Base-by-base conservation (phyloP, 2,329 filamentous ascomycete species). In the Thielaviopsis ethacetica region DNA sequence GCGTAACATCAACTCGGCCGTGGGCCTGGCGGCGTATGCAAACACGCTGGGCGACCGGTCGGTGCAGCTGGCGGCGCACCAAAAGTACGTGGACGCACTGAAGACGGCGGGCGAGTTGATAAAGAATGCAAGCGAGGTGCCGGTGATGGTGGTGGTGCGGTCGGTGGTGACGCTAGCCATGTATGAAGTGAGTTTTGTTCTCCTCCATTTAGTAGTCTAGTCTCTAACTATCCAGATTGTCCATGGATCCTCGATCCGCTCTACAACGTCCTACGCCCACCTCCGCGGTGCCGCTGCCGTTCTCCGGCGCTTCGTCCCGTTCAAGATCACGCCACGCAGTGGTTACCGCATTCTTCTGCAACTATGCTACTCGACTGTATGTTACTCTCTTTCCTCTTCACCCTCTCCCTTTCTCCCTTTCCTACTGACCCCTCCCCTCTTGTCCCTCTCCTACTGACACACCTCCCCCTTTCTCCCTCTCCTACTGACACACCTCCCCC, bases 1-100 rank as follows among this genome's bases (percentile, higher is more conserved):
- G 7, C 72, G 71, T 27, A 73, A 76, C 38, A 73, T 78, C 53
- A 78, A 83, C 69, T 68, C 75, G 9, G 79, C 81, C 15, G 73
- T 83, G 19, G 81, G 81, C 1, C 71, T 82, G 54, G 80, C 80
- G 0, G 78, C 77, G 61, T 65, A 84, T 61, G 76, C 78, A 3
- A 82, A 82, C 59, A 67, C 81, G 19, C 72, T 70, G 27, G 72
- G 72, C 21, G 73, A 79, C 53, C 67, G 68, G 19, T 69, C 71
- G 30, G 66, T 82, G 65, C 51, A 30, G 24, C 5, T 52, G n/a
- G 24, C 27, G 22, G 51, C 51, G 15, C 22, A 27, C 13, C 51
- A 41, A 17, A 12, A 17, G 38, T 41, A 41, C 13, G 38, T 12
- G 5, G 38, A 41, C 13, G 38, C 38, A 3, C 15, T 41, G 38